Evolutionary conservation across 352 stramenopile genomes (phyloP).

Genomic region (Phytophthora crassamura): DNA sequence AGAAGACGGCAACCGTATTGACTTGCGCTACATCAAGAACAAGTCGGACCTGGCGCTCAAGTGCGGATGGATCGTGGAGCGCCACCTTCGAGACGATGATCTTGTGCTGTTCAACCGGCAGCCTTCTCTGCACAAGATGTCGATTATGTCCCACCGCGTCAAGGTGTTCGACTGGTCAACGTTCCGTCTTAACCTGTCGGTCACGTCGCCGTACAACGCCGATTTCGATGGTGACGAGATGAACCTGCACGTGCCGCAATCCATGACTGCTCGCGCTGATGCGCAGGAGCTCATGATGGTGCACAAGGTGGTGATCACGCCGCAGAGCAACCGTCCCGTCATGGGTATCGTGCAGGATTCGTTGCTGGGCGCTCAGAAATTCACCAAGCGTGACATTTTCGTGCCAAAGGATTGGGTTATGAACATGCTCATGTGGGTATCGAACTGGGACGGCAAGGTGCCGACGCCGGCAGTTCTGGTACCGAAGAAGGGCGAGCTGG

Average conservation of each 20-base stretch:
- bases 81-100: constrained; percentile 98
- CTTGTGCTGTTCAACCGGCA: constrained; percentile 99
- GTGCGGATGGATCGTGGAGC: constrained; percentile 98
- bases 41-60: constrained; percentile 96
- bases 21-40: constrained; percentile 98
- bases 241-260: constrained; percentile 99
- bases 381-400: constrained; percentile 99
- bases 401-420: constrained; percentile 98
- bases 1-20: constrained; percentile 96
- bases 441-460: constrained; percentile 97
- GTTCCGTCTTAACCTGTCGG: constrained; percentile 98
- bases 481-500: constrained; percentile 88
- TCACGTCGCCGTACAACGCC: constrained; percentile 99
- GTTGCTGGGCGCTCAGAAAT: constrained; percentile 96
- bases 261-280: constrained; percentile 97
- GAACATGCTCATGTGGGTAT: constrained; percentile 98
- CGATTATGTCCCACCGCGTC: constrained; percentile 99
- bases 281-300: constrained; percentile 99
- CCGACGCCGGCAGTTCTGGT: constrained; percentile 97
- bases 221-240: constrained; percentile 99
- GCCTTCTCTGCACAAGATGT: constrained; percentile 99
- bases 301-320: constrained; percentile 98
- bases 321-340: constrained; percentile 98
- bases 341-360: constrained; percentile 99
- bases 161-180: constrained; percentile 99